Evolutionary conservation across 129 eudicot species (phyloP).

Genomic region (Helichrysum umbraculigerum): DNA sequence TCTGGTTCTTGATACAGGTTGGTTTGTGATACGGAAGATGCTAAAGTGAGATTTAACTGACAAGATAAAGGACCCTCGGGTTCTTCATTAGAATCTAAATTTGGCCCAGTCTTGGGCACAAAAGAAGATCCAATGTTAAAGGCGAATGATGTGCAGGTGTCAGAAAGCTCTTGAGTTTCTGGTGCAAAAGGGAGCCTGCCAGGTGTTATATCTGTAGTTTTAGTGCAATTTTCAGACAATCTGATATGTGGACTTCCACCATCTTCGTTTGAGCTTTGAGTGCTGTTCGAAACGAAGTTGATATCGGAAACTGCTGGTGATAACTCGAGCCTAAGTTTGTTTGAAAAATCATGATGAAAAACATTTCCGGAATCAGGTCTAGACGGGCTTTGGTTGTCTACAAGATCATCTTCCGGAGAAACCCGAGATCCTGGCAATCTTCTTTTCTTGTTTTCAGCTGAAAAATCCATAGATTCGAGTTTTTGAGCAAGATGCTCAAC

Average conservation of each 20-base stretch:
- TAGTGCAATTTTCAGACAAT: conserved; percentile 41
- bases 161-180: conserved; percentile 74
- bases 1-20: conserved; percentile 41
- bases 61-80: conserved; percentile 58
- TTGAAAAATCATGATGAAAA: conserved; percentile 57
- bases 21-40: conserved; percentile 59
- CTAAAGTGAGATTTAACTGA: conserved; percentile 76
- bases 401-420: conserved; percentile 45
- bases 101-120: conserved; percentile 35
- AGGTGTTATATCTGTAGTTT: conserved; percentile 33
- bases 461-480: conserved; percentile 75
- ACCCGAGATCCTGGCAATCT: conserved; percentile 52
- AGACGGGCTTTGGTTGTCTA: conserved; percentile 55
- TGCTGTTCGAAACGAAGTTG: conserved; percentile 77
- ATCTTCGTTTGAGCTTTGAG: conserved; percentile 83
- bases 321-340: conserved; percentile 66
- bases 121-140: conserved; percentile 61
- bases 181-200: conserved; percentile 39
- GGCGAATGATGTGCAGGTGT: conserved; percentile 68
- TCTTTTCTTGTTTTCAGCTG: conserved; percentile 74
- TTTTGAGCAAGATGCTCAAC: conserved; percentile 64
- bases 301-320: conserved; percentile 78
- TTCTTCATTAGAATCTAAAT: conserved; percentile 53
- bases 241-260: conserved; percentile 53
- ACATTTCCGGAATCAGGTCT: conserved; percentile 59